phyloP scores from a whole-genome alignment of 1,139 yeast genomes.

The Scheffersomyces quercinus region DNA sequence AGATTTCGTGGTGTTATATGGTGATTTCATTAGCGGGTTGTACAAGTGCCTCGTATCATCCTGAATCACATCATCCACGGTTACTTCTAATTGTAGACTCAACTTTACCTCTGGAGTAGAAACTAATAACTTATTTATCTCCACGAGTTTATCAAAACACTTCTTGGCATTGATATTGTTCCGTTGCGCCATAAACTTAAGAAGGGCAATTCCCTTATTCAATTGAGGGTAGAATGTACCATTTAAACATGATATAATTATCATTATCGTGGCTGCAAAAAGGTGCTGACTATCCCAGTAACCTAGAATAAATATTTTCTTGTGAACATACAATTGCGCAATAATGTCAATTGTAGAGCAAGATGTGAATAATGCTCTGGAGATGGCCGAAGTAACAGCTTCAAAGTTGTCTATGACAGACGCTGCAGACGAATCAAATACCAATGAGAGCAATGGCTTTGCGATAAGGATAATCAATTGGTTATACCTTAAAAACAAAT shows the following conservation, averaged over 20 bases:
- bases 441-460: constrained; percentile 45
- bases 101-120: constrained; percentile 5
- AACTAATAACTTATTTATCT: constrained; percentile 7
- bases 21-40: constrained; percentile 2
- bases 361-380: constrained; percentile 42
- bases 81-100: constrained; percentile 5
- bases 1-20: constrained; percentile 2
- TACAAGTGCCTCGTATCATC: constrained; percentile 4
- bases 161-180: constrained; percentile 45
- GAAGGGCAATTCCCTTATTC: constrained; percentile 33
- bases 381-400: constrained; percentile 35
- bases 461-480: constrained; percentile 46
- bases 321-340: constrained; percentile 32
- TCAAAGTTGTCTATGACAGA: constrained; percentile 26
- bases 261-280: constrained; percentile 42
- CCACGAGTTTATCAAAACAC: constrained; percentile 7
- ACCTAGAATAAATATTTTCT: constrained; percentile 44
- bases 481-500: constrained; percentile 46
- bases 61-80: constrained; percentile 5
- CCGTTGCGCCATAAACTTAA: constrained; percentile 39
- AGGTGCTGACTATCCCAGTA: constrained; percentile 57
- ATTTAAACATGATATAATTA: constrained; percentile 39
- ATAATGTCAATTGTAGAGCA: constrained; percentile 42
- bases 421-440: constrained; percentile 34
- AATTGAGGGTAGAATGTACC: constrained; percentile 31